Base-by-base conservation (phyloP, 305 asterid genomes). In the Euphrasia arctica region DNA sequence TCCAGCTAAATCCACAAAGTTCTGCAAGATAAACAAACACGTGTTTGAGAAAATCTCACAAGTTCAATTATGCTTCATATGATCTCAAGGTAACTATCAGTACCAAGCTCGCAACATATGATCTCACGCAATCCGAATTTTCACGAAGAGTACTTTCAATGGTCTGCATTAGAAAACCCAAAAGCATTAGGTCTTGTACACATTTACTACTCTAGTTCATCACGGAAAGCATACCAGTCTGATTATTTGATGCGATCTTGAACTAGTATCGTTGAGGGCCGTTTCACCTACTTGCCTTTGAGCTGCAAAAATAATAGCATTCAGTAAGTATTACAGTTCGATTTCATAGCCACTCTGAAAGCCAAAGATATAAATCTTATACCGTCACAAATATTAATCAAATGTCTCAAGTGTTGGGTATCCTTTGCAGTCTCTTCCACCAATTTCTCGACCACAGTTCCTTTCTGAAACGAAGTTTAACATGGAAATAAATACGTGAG, bases 211-310 rank as follows among this genome's bases (percentile, higher is more conserved):
- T 66, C 39, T 42, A 70, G 54, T 63, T 10, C 62, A 61, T 45
- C 4, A 52, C 62, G 56, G 57, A 14, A 59, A 62, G 70, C 83
- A 62, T 56, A 87, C 98, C 95, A 92, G 86, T 83, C 97, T 78
- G 70, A 92, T 92, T 71, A 92, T 92, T 80, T 92, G 98, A 78
- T 92, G 98, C 12, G 98, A 92, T 72, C 98, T 81, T 58, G 98
- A 92, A 79, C 98, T 92, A 7, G 91, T 81, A 71, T 92, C 98
- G 14, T 89, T 92, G 41, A 92, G 78, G 65, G 98, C 90, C 41
- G 98, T 92, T 82, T 89, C 98, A 13, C 98, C 98, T 27, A 89
- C 97, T 87, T 92, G 98, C 71, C 98, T 84, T 77, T 92, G 98
- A 73, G 97, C 98, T 92, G 88, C 80, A 85, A 68, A 49, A 51